Evolutionary conservation across 345 rosid species (phyloP).

Genomic region (Punica granatum): DNA sequence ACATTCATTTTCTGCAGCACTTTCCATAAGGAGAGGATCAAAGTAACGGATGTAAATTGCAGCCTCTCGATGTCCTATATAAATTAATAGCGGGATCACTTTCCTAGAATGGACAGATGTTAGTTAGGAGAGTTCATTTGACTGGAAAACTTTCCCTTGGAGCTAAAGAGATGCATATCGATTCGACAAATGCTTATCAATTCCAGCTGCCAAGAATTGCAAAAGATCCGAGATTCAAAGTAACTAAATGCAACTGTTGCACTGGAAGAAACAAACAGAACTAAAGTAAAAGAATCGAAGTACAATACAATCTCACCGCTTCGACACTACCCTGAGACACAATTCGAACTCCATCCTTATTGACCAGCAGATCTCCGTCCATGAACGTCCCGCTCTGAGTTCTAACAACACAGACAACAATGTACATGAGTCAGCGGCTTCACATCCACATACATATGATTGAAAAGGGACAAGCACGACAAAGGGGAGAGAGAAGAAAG

Average conservation of each 20-base stretch:
- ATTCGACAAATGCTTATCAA: neutral
- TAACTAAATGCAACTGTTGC: no score
- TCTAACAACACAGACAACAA: slow-evolving; percentile 19
- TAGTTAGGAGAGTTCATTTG: neutral
- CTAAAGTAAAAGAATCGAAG: neutral
- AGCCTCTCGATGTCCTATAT: neutral
- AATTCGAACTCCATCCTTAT: slow-evolving; percentile 80
- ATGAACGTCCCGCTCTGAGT: slow-evolving; percentile 84
- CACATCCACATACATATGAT: neutral
- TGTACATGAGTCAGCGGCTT: neutral
- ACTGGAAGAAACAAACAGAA: no score
- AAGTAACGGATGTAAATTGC: neutral
- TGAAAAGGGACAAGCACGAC: neutral
- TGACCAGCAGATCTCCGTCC: slow-evolving; percentile 93
- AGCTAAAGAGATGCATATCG: neutral
- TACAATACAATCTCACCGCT: slow-evolving; percentile 35
- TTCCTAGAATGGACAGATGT: neutral
- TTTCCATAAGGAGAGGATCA: neutral
- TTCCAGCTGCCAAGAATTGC: neutral
- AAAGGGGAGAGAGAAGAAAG: slow-evolving; percentile 3
- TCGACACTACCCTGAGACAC: slow-evolving; percentile 46
- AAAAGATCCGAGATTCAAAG: neutral
- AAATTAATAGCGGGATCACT: neutral
- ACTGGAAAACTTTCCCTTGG: neutral
- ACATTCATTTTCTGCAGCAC: neutral